Conservation (phyloP, 768 basidiomycete genomes). For the Naganishia onofrii region DNA sequence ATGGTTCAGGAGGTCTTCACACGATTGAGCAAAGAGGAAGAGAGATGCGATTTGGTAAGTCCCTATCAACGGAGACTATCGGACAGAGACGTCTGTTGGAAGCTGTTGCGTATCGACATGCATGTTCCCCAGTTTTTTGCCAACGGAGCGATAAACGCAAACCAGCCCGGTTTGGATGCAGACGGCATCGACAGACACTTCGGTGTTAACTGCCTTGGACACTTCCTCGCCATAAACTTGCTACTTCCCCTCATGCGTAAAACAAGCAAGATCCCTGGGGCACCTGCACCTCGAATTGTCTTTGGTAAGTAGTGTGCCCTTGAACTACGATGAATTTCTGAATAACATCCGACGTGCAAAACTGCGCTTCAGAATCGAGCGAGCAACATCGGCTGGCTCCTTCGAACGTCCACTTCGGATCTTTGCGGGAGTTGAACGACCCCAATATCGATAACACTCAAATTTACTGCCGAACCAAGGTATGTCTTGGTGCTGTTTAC, state of each 20-base stretch:
- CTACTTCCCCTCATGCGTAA: constrained; percentile 54
- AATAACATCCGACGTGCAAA: no score
- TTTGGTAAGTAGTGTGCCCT: constrained; percentile 27
- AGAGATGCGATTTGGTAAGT: constrained; percentile 36
- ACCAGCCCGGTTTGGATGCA: constrained; percentile 36
- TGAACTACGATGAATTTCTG: no score
- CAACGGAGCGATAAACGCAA: constrained; percentile 46
- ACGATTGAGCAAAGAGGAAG: constrained; percentile 34
- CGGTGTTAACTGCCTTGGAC: constrained; percentile 46
- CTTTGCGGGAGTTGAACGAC: constrained; percentile 54
- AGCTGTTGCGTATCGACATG: not conserved
- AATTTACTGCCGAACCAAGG: constrained; percentile 55
- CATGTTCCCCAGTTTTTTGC: not conserved
- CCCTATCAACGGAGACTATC: not conserved
- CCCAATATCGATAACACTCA: constrained; percentile 45
- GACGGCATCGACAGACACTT: constrained; percentile 45
- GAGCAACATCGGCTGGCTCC: constrained; percentile 44
- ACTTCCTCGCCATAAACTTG: constrained; percentile 55
- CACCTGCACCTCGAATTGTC: constrained; percentile 53
- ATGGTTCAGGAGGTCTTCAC: constrained; percentile 43
- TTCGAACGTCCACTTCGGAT: constrained; percentile 48
- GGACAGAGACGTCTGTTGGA: not conserved
- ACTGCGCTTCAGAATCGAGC: not conserved
- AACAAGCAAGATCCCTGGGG: constrained; percentile 48
- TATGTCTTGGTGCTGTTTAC: constrained; percentile 19